Evolutionary conservation across 768 basidiomycete genomes (phyloP).

Genomic region (Austroboletus eburneus): DNA sequence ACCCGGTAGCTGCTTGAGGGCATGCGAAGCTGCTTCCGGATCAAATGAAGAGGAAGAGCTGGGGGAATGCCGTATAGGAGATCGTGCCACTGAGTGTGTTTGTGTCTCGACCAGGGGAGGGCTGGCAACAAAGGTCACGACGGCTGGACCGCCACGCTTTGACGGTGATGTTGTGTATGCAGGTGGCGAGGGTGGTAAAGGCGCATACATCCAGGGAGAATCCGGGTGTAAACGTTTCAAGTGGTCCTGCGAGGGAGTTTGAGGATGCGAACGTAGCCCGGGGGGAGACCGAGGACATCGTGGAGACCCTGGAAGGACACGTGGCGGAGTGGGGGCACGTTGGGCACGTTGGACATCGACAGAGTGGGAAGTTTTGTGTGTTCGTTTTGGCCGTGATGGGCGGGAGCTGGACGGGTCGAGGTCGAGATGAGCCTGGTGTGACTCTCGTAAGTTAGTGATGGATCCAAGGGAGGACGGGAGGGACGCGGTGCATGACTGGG

Average conservation of each 20-base stretch:
- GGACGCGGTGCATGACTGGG: constrained; percentile 24
- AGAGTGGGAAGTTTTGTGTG: constrained; percentile 1
- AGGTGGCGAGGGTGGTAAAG: constrained; percentile 29
- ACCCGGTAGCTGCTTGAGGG: constrained; percentile 52
- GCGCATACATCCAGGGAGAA: constrained; percentile 29
- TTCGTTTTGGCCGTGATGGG: constrained; percentile 4
- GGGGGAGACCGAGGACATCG: constrained; percentile 16
- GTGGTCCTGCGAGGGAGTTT: constrained; percentile 16
- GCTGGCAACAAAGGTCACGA: constrained; percentile 21
- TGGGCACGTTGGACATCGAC: constrained; percentile 8
- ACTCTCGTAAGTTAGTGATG: constrained; percentile 24
- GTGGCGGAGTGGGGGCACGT: constrained; percentile 8
- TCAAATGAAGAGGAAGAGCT: constrained; percentile 47
- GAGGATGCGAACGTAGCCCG: constrained; percentile 15
- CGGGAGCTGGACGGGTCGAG: constrained; percentile 8
- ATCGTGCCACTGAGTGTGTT: constrained; percentile 7
- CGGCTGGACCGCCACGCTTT: constrained; percentile 17
- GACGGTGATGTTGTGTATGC: constrained; percentile 29
- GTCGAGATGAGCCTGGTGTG: constrained; percentile 25
- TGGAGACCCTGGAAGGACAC: constrained; percentile 9
- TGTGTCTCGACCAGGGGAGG: constrained; percentile 13
- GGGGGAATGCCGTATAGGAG: constrained; percentile 13
- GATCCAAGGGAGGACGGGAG: constrained; percentile 29
- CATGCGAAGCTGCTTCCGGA: constrained; percentile 55
- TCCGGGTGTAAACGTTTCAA: constrained; percentile 11